Evolutionary conservation across 305 asterid genomes (phyloP).

Genomic region (Fraxinus baroniana): DNA sequence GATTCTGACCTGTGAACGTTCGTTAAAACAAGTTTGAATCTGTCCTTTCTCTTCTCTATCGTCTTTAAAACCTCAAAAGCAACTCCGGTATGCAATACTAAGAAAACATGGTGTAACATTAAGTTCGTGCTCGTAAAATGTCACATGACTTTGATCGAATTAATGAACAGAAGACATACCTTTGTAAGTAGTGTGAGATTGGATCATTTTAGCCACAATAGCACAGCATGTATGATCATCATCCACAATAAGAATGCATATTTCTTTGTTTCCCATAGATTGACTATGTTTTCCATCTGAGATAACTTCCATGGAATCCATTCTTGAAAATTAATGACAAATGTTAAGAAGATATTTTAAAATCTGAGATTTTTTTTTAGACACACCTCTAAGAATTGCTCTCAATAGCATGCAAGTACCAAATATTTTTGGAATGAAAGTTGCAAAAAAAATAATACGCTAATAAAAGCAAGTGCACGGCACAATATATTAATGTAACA

Average conservation of each 20-base stretch:
- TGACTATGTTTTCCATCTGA: conserved; percentile 26
- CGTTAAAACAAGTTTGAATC: conserved; percentile 50
- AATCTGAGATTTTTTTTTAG: background rate
- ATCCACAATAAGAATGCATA: conserved; percentile 44
- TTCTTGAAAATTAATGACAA: conserved; percentile 13
- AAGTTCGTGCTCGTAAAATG: background rate
- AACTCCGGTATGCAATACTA: conserved; percentile 56
- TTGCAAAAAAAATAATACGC: background rate
- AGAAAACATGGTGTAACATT: background rate
- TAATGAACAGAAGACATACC: conserved; percentile 33
- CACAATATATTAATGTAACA: background rate
- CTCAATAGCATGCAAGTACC: background rate
- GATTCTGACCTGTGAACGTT: conserved; percentile 45
- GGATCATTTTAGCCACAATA: conserved; percentile 49
- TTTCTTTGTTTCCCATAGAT: conserved; percentile 37
- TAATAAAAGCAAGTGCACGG: background rate
- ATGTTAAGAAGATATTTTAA: conserved; percentile 9
- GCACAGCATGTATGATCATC: conserved; percentile 44
- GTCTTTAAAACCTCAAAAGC: conserved; percentile 40
- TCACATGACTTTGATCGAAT: background rate
- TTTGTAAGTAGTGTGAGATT: conserved; percentile 36
- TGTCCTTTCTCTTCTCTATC: conserved; percentile 41
- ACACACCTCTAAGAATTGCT: background rate
- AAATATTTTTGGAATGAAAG: background rate
- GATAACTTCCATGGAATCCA: conserved; percentile 28